Evolutionary conservation across 805 yeast species (phyloP), one percentile per base, ranked within the genome.

Genomic region (Sugiyamaella americana): DNA sequence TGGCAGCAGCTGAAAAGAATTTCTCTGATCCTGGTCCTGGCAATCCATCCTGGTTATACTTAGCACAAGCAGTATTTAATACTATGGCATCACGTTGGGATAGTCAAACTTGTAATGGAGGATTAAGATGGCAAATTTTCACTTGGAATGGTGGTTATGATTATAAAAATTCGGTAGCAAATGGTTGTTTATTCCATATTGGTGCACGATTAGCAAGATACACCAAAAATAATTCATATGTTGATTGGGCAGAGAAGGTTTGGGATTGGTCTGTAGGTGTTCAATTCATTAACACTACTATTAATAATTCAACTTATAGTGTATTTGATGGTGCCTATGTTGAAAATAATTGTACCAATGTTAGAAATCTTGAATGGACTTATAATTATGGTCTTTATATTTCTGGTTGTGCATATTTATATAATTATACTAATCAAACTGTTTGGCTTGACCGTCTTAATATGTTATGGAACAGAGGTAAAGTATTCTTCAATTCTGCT

Each of bases 121-220:
- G 98, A 1, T 68, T 91, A 51, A 74, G 97, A 66, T 91, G 98
- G 98, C 98, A 91, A 70, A 91, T 91, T 59, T 91, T 82, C 69
- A 74, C 82, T 48, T 89, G 96, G 95, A 91, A 91, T 63, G 74
- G 87, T 4, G 98, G 98, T 51, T 91, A 88, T 63, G 84, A 86
- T 64, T 91, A 91, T 67, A 91, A 91, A 65, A 91, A 91, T 64
- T 71, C 96, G 32, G 87, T 89, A 49, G 75, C 94, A n/a, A 89
- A 87, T 64, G 97, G 95, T 22, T 85, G 89, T 42, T 70, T 89
- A 46, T 88, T 89, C 76, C 87, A 87, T 56, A 62, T 89, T 36
- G 94, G 85, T 16, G 93, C 96, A 0, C 74, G 97, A 52, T 73
- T 89, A 55, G 93, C 93, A 2, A 73, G 96, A 56, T 89, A 79